A percentile compares a stretch with the other conserved stretches of the same genome.
Conservation (phyloP, 306 rosid genomes). For the Fragaria nilgerrensis region DNA sequence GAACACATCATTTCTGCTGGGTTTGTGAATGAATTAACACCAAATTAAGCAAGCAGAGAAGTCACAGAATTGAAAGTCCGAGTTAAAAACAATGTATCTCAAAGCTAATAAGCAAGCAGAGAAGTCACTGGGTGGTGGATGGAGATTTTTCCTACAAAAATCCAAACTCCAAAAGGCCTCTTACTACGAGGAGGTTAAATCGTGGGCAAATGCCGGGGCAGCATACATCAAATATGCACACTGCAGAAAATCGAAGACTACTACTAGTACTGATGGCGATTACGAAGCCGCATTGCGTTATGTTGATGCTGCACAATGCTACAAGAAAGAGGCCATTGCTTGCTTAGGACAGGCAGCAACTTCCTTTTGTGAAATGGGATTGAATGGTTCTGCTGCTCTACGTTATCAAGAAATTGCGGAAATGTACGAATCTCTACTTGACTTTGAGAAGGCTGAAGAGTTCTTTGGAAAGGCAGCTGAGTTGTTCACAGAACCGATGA, state of each 20-base stretch:
- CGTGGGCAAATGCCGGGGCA: background rate
- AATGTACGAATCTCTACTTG: background rate
- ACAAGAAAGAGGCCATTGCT: background rate
- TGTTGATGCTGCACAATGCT: background rate
- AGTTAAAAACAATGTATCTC: background rate
- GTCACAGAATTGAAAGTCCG: background rate
- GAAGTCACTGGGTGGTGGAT: background rate
- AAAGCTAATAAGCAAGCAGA: background rate
- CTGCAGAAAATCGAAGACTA: background rate
- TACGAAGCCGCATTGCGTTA: background rate
- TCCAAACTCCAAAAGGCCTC: background rate
- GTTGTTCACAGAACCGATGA: background rate
- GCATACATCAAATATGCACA: background rate
- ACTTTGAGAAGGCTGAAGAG: background rate
- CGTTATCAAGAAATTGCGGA: background rate
- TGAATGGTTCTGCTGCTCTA: background rate
- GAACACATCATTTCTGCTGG: background rate
- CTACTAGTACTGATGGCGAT: background rate
- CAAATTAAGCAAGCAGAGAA: no score
- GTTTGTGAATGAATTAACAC: no score
- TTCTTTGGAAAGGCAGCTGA: background rate
- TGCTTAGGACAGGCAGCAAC: background rate
- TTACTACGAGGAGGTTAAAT: no score
- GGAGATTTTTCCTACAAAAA: background rate
- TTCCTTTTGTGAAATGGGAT: background rate